Evolutionary conservation across 345 rosid species (phyloP).

Genomic region (Citrus australasica): DNA sequence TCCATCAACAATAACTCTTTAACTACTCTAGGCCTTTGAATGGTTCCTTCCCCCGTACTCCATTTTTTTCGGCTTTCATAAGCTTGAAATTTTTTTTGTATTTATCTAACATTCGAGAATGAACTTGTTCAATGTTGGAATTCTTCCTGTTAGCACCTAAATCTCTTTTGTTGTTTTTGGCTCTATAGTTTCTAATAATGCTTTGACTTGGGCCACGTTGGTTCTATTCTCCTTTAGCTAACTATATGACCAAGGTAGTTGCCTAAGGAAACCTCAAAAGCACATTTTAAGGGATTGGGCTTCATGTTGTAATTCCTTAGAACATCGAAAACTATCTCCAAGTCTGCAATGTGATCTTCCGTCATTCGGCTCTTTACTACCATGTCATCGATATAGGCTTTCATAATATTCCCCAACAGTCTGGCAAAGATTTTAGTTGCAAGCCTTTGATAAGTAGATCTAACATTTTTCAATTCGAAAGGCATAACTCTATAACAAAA

Average conservation of each 20-base stretch:
- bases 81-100: background rate
- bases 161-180: background rate
- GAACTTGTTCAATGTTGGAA: background rate
- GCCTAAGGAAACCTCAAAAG: no score
- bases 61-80: no score
- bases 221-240: background rate
- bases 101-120: no score
- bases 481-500: no score
- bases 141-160: background rate
- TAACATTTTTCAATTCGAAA: no score
- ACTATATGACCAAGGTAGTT: background rate
- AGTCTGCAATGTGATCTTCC: background rate
- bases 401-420: no score
- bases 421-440: background rate
- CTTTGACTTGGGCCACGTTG: no score
- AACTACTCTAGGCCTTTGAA: fast-evolving
- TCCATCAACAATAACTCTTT: no score
- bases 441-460: no score
- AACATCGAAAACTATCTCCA: no score
- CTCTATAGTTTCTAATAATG: background rate
- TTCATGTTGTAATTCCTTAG: background rate
- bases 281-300: no score
- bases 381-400: background rate
- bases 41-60: fast-evolving
- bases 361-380: background rate